Evolutionary conservation across 2,329 filamentous ascomycete species (phyloP), one percentile per base, ranked within the genome.

Genomic region (Pseudocercospora ulei): DNA sequence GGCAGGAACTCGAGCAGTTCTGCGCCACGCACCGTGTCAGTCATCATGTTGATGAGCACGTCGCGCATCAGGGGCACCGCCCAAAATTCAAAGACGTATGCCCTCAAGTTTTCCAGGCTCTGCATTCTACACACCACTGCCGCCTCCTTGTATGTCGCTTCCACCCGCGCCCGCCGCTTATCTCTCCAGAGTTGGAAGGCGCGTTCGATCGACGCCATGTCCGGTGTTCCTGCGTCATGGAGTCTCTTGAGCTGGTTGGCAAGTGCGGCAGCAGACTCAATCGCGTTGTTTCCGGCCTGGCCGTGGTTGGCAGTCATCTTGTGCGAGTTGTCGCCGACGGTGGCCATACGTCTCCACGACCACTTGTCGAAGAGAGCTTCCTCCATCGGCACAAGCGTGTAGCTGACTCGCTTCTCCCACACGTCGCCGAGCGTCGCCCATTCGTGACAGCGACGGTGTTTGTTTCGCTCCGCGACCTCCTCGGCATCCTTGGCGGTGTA

Each of bases 401-500:
- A 55, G 1, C 48, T 46, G 3, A 56, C 41, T 5, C 48, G 46
- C 6, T 51, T 51, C 9, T 56, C 48, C 37, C 54, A 61, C 1
- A 65, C 7, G 3, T 58, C 48, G 3, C 51, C 51, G n/a, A 64
- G 55, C 1, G 39, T 61, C 33, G 51, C 41, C 11, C 29, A 47
- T 7, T 56, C 48, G 0, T 46, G 53, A 9, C 60, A 46, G 1
- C 26, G 39, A 2, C 53, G 33, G n/a, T 49, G 12, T 2, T 13
- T n/a, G 12, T 58, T 37, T 25, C 54, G 38, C n/a, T 56, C 38
- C 2, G 50, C 53, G 8, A 62, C 53, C 3, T 38, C 8, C 1
- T 46, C 48, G 29, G 61, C 57, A 29, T 64, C 60, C 13, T 58
- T 50, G 18, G 52, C 51, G 2, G 56, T 56, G 45, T 55, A 64